phyloP scores from a whole-genome alignment of 768 basidiomycete genomes.

The Termitomyces sp. region DNA sequence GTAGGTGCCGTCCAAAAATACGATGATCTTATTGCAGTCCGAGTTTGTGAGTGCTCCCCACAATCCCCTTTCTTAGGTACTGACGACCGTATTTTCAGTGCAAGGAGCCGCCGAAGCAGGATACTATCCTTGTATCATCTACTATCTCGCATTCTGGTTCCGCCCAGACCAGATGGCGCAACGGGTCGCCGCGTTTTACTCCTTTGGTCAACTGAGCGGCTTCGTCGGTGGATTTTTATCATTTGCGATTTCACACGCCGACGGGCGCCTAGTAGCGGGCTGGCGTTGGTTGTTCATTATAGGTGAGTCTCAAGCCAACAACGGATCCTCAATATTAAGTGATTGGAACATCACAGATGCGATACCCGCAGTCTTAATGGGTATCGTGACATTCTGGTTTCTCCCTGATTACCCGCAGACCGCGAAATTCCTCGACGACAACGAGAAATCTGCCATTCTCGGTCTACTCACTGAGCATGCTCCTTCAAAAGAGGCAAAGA shows the following conservation, averaged over 20 bases:
- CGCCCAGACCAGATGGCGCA: constrained; percentile 8
- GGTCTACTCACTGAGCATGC: constrained; percentile 1
- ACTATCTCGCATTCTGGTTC: constrained; percentile 16
- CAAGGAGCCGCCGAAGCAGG: constrained; percentile 14
- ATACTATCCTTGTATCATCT: constrained; percentile 14
- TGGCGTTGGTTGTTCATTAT: constrained; percentile 16
- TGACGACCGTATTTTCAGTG: constrained; percentile 1
- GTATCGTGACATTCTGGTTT: constrained; percentile 6
- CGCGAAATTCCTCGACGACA: constrained; percentile 7
- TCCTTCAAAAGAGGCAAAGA: constrained; percentile 9
- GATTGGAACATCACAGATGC: neutral
- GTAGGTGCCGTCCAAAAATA: constrained; percentile 11
- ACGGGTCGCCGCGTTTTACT: constrained; percentile 11
- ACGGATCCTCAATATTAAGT: neutral
- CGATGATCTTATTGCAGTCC: constrained; percentile 5
- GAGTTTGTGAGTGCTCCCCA: constrained; percentile 5
- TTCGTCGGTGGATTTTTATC: constrained; percentile 11
- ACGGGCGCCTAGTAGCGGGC: constrained; percentile 11
- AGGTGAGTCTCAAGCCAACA: neutral
- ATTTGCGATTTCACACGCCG: constrained; percentile 11
- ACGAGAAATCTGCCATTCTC: constrained; percentile 7
- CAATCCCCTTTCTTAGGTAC: no score
- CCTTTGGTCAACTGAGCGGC: constrained; percentile 13
- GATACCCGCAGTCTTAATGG: constrained; percentile 12
- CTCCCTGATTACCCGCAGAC: constrained; percentile 14